A percentile compares a stretch with the other conserved stretches of the same genome.
Conservation (phyloP, 257 asterid genomes). For the Leonotis leonurus region DNA sequence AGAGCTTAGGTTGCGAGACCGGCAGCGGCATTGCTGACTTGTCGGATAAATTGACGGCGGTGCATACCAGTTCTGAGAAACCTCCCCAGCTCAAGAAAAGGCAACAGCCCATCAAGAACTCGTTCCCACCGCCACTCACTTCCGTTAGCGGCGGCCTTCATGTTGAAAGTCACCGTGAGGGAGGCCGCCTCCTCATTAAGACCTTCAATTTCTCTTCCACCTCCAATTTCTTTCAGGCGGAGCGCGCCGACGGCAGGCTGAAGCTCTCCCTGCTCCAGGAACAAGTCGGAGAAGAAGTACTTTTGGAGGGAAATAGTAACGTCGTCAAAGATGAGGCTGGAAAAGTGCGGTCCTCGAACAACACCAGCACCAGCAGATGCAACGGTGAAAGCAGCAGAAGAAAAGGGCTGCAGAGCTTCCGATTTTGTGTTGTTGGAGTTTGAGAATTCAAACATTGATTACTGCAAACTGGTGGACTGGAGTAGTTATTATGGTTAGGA, state of each 20-base stretch:
- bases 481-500: no score
- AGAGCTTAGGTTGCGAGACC: slow-evolving; percentile 67
- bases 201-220: slow-evolving; percentile 31
- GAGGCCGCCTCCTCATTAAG: slow-evolving; percentile 58
- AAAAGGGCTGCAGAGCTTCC: slow-evolving; percentile 33
- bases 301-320: not conserved
- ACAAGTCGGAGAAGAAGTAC: not conserved
- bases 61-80: not conserved
- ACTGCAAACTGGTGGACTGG: no score
- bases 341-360: slow-evolving; percentile 22
- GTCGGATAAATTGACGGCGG: not conserved
- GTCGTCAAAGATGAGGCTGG: slow-evolving; percentile 14
- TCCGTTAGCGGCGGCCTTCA: slow-evolving; percentile 43
- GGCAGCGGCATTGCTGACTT: slow-evolving; percentile 38
- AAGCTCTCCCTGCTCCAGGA: slow-evolving; percentile 37
- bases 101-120: slow-evolving; percentile 15
- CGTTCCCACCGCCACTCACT: slow-evolving; percentile 72
- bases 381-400: slow-evolving; percentile 39
- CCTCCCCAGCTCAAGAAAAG: not conserved
- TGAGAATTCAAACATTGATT: not conserved
- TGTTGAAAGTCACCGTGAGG: slow-evolving; percentile 56
- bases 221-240: slow-evolving; percentile 33
- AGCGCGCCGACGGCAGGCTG: slow-evolving; percentile 69
- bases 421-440: slow-evolving; percentile 22
- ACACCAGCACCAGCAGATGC: slow-evolving; percentile 42